phyloP scores from a whole-genome alignment of 306 rosid genomes.

The Citrullus colocynthis region DNA sequence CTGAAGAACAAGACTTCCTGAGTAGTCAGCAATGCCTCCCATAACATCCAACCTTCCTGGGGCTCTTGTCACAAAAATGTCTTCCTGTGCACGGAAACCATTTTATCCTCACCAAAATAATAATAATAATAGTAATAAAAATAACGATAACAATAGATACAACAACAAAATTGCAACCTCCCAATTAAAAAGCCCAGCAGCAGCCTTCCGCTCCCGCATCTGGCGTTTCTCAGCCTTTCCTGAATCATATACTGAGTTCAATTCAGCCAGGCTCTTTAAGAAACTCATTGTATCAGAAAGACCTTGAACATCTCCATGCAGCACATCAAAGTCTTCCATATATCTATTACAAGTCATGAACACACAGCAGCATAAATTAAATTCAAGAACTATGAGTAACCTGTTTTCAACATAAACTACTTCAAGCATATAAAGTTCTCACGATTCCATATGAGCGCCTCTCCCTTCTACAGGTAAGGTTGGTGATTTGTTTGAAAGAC shows the following conservation, averaged over 20 bases:
- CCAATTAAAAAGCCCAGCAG: conserved; percentile 87
- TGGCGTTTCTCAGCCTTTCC: conserved; percentile 40
- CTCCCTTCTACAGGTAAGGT: conserved; percentile 22
- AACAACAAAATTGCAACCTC: conserved; percentile 36
- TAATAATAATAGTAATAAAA: neutral
- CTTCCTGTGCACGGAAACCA: conserved; percentile 39
- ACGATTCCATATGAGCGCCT: conserved; percentile 32
- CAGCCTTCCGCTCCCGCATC: conserved; percentile 81
- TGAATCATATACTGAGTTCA: conserved; percentile 21
- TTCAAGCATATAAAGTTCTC: conserved; percentile 24
- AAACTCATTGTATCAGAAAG: conserved; percentile 67
- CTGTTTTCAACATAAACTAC: neutral
- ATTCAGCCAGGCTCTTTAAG: conserved; percentile 60
- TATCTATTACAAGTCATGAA: conserved; percentile 26
- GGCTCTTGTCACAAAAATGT: conserved; percentile 83
- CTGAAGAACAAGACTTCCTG: conserved; percentile 98
- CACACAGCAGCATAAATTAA: neutral
- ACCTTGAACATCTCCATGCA: conserved; percentile 84
- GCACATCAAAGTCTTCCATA: conserved; percentile 69
- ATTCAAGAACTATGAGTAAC: neutral
- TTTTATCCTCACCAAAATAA: neutral
- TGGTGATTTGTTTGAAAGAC: conserved; percentile 33
- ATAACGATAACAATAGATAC: too few relatives aligned
- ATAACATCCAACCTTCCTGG: conserved; percentile 96
- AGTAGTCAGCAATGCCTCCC: conserved; percentile 99